Base-by-base conservation (phyloP, 2,329 filamentous ascomycete genomes). In the Alternaria rosae region DNA sequence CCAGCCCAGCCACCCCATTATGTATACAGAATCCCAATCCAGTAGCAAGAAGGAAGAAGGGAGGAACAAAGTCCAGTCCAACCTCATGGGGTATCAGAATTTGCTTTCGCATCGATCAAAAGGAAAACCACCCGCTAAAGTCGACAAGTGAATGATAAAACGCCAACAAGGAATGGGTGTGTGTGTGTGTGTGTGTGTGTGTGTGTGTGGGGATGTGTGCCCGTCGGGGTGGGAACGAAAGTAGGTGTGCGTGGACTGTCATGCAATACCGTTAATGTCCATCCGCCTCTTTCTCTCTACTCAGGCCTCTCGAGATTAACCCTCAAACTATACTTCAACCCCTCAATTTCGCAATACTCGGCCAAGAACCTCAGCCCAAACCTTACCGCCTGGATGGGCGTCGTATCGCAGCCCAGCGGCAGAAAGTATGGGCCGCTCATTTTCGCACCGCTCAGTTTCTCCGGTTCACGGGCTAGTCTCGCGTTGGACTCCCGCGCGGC, bases 351-450 rank as follows among this genome's bases (percentile, higher is more conserved):
- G 57, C 80, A 77, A 75, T 82, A 84, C 68, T 85, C 82, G 21
- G 65, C 63, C 17, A 84, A 64, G 52, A 84, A 78, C 50, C 72
- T 70, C 20, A 81, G 65, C 0, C 80, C 82, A 38, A 83, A 82
- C 0, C 82, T 69, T 2, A 83, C 81, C 1, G 81, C 82, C 53
- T 80, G 76, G n/a, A 83, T 69, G 0, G 82, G 80, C 6, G 76
- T 78, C 1, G 81, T 82, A 26, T 81, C 78, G 11, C 70, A 67
- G 1, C 72, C 72, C 0, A 84, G 63, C 0, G 82, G 82, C 4
- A 85, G 67, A 41, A 76, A 79, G 59, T 80, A 84, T 0, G 73
- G 71, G 1, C 77, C 78, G 0, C 78, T 78, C 38, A 80, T 68
- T 20, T 76, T 74, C 4, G 71, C 73, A 5, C 74, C 70, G 26